Evolutionary conservation across 2,329 filamentous ascomycete genomes (phyloP), one percentile per base, ranked within the genome.

Genomic region (Ophiostoma pallidulum): DNA sequence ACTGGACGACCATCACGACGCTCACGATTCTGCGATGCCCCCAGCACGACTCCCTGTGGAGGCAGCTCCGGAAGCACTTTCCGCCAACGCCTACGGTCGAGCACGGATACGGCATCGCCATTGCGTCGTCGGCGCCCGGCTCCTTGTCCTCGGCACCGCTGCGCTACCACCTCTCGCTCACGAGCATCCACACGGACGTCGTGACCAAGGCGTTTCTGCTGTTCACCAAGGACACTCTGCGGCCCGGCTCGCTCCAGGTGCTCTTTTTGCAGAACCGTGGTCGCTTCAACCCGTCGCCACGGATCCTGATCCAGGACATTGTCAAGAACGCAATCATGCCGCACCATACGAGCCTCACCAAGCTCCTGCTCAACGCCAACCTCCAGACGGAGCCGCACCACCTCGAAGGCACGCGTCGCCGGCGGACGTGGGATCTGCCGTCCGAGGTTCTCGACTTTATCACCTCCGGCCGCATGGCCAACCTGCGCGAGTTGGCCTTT

Each of bases 191-290:
- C 58, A 87, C 84, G 1, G 85, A 92, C 62, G 73, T 72, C 12
- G 81, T 85, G 2, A 85, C 84, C 1, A 69, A 75, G 8, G 71
- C 81, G 20, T 66, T 92, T 14, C 78, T 92, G 46, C 71, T 73
- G 1, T 91, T 92, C 59, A 70, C 92, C 52, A 86, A 83, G 56
- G 84, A 90, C 52, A 82, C 84, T 0, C 70, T 92, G 32, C 82
- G 81, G 18, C 86, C 86, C 1, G 86, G 92, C 61, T 84, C 78
- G 24, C 69, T 92, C n/a, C 84, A 92, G 62, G 80, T 80, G 8
- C 70, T 92, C 9, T 89, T 89, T 60, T 64, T 92, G 41, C 85
- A 90, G 62, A 84, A 90, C 50, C 66, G 68, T 59, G 74, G 56
- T 62, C 73, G 50, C 60, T 64, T 19, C 70, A 75, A 62, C 62